Percentiles rank a stretch among this genome's conserved stretches.
These are phyloP conservation scores for Mallotus nudiflorus DNA, from an alignment of 345 rosid species.

Conservation along the genomic window DNA sequence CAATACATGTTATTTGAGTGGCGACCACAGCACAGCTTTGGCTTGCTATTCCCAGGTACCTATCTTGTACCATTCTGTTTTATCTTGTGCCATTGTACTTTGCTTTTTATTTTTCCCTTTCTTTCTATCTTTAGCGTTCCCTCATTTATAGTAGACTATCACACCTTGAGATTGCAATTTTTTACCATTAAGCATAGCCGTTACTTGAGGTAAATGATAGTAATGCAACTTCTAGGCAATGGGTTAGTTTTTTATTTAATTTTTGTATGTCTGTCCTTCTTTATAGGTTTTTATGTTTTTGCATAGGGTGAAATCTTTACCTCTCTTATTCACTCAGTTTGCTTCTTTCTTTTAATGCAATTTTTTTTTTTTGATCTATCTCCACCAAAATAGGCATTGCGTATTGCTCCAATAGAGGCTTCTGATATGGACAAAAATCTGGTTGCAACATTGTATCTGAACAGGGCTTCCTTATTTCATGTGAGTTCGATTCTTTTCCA, in stretches of 20 bases:
- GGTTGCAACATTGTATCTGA: conserved; percentile 65
- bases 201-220: no score
- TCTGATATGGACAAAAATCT: conserved; percentile 61
- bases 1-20: conserved; percentile 46
- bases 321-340: neutral
- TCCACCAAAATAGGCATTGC: conserved; percentile 51
- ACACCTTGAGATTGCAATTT: no score
- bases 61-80: neutral
- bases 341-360: neutral
- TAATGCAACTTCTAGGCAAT: no score
- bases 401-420: conserved; percentile 60
- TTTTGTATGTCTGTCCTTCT: no score
- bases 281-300: neutral
- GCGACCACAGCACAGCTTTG: conserved; percentile 49
- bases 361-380: neutral
- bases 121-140: neutral
- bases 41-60: conserved; percentile 57
- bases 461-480: conserved; percentile 65
- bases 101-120: neutral
- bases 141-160: no score
- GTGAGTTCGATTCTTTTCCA: conserved; percentile 29
- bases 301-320: neutral
- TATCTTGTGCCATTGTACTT: neutral
- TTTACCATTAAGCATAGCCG: no score
- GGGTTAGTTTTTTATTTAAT: neutral